Percentiles rank a stretch among this genome's conserved stretches.
These are phyloP conservation scores for Globisporangium polare DNA, from an alignment of 352 stramenopile genomes.

Conservation along the genomic window DNA sequence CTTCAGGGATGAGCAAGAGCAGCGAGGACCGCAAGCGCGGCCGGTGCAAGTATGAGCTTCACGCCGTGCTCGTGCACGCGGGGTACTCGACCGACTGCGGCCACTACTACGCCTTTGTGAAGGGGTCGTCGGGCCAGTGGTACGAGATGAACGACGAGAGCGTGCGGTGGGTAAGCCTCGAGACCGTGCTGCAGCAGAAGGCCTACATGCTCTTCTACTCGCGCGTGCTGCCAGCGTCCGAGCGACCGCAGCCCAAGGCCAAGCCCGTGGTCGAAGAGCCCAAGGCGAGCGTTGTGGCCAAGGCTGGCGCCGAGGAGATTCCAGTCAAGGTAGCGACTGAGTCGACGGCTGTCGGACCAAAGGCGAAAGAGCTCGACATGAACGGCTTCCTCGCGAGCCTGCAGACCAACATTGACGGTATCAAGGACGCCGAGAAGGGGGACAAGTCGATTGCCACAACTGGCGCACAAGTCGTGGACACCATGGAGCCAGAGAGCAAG, in stretches of 20 bases:
- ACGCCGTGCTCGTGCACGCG: conserved; percentile 83
- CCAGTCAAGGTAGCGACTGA: conserved; percentile 10
- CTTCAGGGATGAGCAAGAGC: conserved; percentile 47
- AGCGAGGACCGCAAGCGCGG: conserved; percentile 45
- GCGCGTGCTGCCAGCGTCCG: conserved; percentile 45
- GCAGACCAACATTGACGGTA: conserved; percentile 31
- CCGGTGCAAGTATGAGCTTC: conserved; percentile 66
- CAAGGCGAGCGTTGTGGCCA: conserved; percentile 6
- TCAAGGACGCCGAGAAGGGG: conserved; percentile 8
- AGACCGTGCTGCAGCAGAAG: conserved; percentile 84
- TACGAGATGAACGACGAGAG: conserved; percentile 91
- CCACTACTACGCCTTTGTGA: conserved; percentile 91
- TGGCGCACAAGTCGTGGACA: conserved; percentile 9
- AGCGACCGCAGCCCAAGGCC: conserved; percentile 33
- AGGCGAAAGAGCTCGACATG: conserved; percentile 53
- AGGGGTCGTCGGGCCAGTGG: conserved; percentile 86
- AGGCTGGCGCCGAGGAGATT: conserved; percentile 12
- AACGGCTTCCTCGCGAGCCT: conserved; percentile 64
- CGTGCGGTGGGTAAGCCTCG: conserved; percentile 82
- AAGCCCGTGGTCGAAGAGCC: conserved; percentile 19
- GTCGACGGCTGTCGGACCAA: conserved; percentile 10
- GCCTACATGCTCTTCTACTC: conserved; percentile 92
- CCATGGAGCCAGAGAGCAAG: conserved; percentile 11
- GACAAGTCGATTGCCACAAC: not conserved
- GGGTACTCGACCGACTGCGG: conserved; percentile 87